These are phyloP conservation scores for Calocybe gambosa DNA, from an alignment of 1,284 basidiomycete genomes.

Conservation along the genomic window DNA sequence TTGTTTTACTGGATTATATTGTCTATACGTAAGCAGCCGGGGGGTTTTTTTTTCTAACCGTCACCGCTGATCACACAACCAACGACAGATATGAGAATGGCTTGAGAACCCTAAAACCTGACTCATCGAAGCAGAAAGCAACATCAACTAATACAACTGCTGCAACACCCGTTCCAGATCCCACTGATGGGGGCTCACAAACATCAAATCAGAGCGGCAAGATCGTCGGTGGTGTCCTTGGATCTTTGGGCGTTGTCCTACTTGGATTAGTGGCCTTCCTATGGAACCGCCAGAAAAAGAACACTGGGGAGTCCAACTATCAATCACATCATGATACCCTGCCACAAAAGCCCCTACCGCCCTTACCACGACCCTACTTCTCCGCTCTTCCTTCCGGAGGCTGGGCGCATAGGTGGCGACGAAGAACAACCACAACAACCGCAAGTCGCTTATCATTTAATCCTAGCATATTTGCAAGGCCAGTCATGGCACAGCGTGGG, in stretches of 20 bases:
- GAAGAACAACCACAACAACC: slow-evolving; percentile 1
- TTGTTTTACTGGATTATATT: slow-evolving; percentile 30
- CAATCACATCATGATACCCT: slow-evolving; percentile 1
- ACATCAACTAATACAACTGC: not conserved
- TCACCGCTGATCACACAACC: not conserved
- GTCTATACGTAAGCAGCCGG: slow-evolving; percentile 23
- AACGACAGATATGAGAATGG: slow-evolving; percentile 14
- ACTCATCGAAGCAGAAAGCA: too few relatives aligned
- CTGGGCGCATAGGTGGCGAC: slow-evolving; percentile 7
- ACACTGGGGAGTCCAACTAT: slow-evolving; percentile 3
- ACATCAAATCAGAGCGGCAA: slow-evolving; percentile 13
- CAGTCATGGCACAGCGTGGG: slow-evolving; percentile 8
- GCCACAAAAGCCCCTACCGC: not conserved
- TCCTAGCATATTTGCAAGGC: slow-evolving; percentile 20
- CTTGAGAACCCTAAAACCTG: not conserved
- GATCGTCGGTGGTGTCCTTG: slow-evolving; percentile 24
- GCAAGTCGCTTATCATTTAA: slow-evolving; percentile 21
- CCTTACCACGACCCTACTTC: not conserved
- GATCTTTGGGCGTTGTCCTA: slow-evolving; percentile 19
- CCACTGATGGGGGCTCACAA: not conserved
- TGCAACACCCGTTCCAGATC: not conserved
- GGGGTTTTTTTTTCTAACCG: not conserved
- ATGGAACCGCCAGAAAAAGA: slow-evolving; percentile 17
- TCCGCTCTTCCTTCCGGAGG: not conserved
- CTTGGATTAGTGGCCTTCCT: slow-evolving; percentile 19